Percentiles rank a stretch among this genome's conserved stretches.
Evolutionary conservation across 1,284 basidiomycete genomes (phyloP).

Genomic region (Pseudozyma tsukubaensis): DNA sequence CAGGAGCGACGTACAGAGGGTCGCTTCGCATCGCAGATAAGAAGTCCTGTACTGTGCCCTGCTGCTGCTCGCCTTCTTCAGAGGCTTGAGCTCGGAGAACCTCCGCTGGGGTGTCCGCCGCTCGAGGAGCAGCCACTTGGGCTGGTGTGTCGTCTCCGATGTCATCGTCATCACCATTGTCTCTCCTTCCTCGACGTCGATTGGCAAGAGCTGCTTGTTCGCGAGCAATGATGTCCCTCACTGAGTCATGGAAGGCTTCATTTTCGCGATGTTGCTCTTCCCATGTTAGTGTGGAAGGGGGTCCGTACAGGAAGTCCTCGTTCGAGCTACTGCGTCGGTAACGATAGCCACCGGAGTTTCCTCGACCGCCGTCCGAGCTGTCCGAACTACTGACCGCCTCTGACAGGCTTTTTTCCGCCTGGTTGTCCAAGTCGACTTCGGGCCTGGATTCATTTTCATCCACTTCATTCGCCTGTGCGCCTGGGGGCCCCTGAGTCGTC

Average conservation of each 20-base stretch:
- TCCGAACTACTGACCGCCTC: background rate
- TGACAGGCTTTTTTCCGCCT: no score
- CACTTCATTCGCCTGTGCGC: conserved; percentile 10
- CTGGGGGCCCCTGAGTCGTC: background rate
- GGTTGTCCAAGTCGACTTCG: conserved; percentile 7
- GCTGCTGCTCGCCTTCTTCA: background rate
- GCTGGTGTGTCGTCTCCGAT: background rate
- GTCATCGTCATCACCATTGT: background rate
- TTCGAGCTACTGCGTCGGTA: conserved; percentile 11
- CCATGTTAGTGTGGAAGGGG: background rate
- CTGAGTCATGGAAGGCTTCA: no score
- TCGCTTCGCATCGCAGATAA: conserved; percentile 21
- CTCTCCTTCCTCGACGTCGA: background rate
- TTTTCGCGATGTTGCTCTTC: conserved; percentile 1
- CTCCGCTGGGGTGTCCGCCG: background rate
- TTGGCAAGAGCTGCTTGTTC: background rate
- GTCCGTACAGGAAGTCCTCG: conserved; percentile 4
- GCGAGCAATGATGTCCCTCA: no score
- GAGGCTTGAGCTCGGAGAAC: background rate
- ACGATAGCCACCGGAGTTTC: background rate
- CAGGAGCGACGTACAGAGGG: conserved; percentile 14
- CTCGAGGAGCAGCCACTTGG: background rate
- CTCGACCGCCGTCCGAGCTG: conserved; percentile 3
- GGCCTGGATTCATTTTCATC: background rate
- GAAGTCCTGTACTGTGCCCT: conserved; percentile 26